phyloP scores from a whole-genome alignment of 1,284 basidiomycete species.

The Erythrobasidium hasegawianum region DNA sequence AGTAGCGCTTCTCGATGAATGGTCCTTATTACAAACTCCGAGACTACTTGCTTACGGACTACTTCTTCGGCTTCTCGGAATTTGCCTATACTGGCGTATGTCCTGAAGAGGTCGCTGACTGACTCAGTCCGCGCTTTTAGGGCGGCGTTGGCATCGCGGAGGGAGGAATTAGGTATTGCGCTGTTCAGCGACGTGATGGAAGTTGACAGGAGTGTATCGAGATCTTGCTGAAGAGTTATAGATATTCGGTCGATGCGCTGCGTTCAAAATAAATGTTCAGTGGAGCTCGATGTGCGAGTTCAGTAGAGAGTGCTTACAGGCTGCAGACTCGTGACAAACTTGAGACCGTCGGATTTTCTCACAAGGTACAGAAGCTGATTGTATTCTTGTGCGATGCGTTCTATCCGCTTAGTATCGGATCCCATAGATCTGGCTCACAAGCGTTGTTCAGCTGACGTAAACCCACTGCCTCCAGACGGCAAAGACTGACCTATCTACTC shows the following conservation, averaged over 20 bases:
- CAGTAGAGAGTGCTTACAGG: constrained; percentile 71
- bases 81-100: constrained; percentile 73
- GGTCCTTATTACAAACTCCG: constrained; percentile 68
- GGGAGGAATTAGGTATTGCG: constrained; percentile 4
- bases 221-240: constrained; percentile 72
- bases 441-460: too few relatives aligned
- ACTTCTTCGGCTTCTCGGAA: constrained; percentile 84
- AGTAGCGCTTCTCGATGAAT: constrained; percentile 65
- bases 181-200: constrained; percentile 47
- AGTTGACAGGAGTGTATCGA: constrained; percentile 69
- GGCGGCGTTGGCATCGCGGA: not conserved
- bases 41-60: constrained; percentile 64
- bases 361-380: constrained; percentile 87
- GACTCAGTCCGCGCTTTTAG: constrained; percentile 33
- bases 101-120: constrained; percentile 54
- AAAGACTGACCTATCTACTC: constrained; percentile 23
- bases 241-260: constrained; percentile 77
- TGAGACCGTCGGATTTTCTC: constrained; percentile 71
- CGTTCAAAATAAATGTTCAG: not conserved
- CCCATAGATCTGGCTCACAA: constrained; percentile 35
- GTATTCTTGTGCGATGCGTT: constrained; percentile 81
- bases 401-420: constrained; percentile 65
- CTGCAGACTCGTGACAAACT: constrained; percentile 72
- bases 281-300: too few relatives aligned
- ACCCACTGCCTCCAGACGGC: too few relatives aligned